Base-by-base conservation (phyloP, 2,329 filamentous ascomycete genomes). In the Curvularia sp. region DNA sequence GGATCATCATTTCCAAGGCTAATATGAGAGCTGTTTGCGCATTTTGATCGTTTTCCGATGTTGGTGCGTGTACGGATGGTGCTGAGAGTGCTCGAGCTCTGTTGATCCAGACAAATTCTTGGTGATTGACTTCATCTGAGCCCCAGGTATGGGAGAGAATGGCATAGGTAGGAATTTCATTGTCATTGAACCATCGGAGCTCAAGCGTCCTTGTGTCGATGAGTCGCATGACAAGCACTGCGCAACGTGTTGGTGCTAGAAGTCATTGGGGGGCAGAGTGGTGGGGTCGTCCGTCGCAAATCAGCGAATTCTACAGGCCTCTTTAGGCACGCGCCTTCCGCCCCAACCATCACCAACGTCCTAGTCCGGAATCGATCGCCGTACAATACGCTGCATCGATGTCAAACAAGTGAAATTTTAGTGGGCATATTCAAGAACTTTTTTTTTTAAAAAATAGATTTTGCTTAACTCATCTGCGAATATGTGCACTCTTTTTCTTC, bases 81-180 rank as follows among this genome's bases (percentile, higher is more conserved):
- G 55, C 30, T 5, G 60, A 59, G 6, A 64, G 27, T 28, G 55
- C 53, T 36, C 57, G 55, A 41, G 66, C 56, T 38, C 58, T 59
- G 13, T 55, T 64, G 50, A 66, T 68, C 61, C 61, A 57, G 12
- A 57, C 53, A 39, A 68, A 55, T 18, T 69, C 65, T 32, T 65
- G 58, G 46, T 61, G 65, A 8, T 51, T 63, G 28, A 71, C 53
- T 38, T 63, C 57, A 45, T 66, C 63, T 3, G 53, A 7, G 7
- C 63, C 63, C 66, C 65, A 70, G 1, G 63, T 69, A 19, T 69
- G 67, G 2, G 67, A 69, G 2, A 71, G 62, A 21, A 69, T 70
- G 18, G 67, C 66, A 36, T 72, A 70, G 25, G 51, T 34, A 3
- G 67, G 68, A 3, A 63, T 56, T n/a, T 63, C 49, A 43, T 67